phyloP scores from a whole-genome alignment of 768 basidiomycete species.

The Lactifluus rugatus region DNA sequence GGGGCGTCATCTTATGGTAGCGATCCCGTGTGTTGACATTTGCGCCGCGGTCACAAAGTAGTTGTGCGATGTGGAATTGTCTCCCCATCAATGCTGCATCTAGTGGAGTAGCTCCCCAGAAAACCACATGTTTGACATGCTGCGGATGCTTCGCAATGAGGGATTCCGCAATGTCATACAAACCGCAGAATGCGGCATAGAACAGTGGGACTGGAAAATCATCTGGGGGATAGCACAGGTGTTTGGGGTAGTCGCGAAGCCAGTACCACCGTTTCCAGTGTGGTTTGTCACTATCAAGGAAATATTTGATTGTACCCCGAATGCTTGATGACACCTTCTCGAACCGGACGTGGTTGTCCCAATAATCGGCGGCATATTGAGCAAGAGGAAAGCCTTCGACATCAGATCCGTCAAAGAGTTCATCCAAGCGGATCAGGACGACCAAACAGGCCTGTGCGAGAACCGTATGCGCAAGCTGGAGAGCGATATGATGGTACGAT shows the following conservation, averaged over 20 bases:
- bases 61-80: neutral
- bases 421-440: neutral
- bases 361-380: neutral
- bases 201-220: neutral
- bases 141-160: neutral
- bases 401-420: neutral
- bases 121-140: neutral
- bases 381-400: neutral
- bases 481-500: neutral
- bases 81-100: neutral
- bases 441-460: slow-evolving; percentile 2
- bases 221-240: too few relatives aligned
- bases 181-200: neutral
- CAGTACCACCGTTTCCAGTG: neutral
- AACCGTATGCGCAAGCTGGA: neutral
- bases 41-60: neutral
- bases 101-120: neutral
- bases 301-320: neutral
- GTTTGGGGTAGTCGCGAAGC: neutral
- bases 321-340: neutral
- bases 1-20: rapidly evolving
- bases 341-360: neutral
- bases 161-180: neutral
- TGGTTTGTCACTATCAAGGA: neutral
- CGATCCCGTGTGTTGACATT: neutral